Base-by-base conservation (phyloP, 1,139 yeast genomes). In the Kodamaea suecica region DNA sequence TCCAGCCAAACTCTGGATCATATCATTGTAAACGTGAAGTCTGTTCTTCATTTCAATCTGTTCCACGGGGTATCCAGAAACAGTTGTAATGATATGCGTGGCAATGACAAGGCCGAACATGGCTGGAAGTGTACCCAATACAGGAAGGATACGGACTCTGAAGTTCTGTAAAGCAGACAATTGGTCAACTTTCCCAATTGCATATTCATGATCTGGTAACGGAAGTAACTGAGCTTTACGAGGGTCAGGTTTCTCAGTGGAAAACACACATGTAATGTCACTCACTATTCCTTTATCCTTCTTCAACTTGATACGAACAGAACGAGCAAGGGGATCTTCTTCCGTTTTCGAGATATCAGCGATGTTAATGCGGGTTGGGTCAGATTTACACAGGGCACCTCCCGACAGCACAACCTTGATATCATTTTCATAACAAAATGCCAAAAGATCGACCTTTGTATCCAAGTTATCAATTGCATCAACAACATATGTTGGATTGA, bases 381-480 rank as follows among this genome's bases (percentile, higher is more conserved):
- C 76, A 4, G 72, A 62, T 43, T 70, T 70, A 50, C 95, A 84
- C 5, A 96, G 95, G 1, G 98, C 97, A 16, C 98, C 98, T 76
- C 95, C 95, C 0, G 96, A 85, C 3, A 95, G 81, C 30, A 92
- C 76, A 19, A 87, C 82, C 12, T 76, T 75, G 27, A 90, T 57
- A 1, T 68, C 58, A 31, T 76, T 65, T 17, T 70, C 68, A 54
- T 80, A 65, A 48, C 95, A 84, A 60, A 73, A 88, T 24, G 82
- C 80, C 44, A 92, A 66, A 37, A 92, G 66, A 52, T 92, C 98
- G 17, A 88, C 95, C 56, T 92, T 92, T 17, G 97, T 88, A 50
- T 90, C 96, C 41, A 92, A 82, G 55, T 92, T 92, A 60, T 92
- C 98, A 47, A 92, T 92, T 61, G 97, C 92, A 56, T 92, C 98